phyloP scores from a whole-genome alignment of 2,329 filamentous ascomycete genomes.

The Helicocarpus griseus region DNA sequence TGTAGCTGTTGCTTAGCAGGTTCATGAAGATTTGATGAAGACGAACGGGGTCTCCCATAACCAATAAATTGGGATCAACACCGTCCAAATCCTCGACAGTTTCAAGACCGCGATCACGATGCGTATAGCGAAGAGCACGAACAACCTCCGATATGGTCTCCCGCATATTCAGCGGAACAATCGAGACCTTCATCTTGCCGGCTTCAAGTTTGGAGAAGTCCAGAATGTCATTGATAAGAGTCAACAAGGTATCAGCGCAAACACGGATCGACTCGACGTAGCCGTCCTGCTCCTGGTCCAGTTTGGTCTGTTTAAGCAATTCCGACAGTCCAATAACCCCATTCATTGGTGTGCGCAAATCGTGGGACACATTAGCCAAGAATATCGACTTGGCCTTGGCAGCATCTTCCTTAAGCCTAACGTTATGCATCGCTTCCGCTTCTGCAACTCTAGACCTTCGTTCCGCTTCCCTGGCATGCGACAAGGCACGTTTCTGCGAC shows the following conservation, averaged over 20 bases:
- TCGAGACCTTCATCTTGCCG: conserved; percentile 78
- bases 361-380: conserved; percentile 82
- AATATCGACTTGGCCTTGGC: conserved; percentile 79
- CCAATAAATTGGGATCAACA: conserved; percentile 50
- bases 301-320: conserved; percentile 47
- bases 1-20: conserved; percentile 83
- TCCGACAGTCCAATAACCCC: conserved; percentile 75
- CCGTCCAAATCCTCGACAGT: conserved; percentile 56
- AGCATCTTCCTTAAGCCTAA: conserved; percentile 57
- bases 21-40: conserved; percentile 72
- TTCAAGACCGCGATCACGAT: conserved; percentile 49
- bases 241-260: conserved; percentile 65
- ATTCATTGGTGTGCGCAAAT: conserved; percentile 90
- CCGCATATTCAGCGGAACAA: conserved; percentile 68
- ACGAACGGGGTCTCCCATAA: conserved; percentile 77
- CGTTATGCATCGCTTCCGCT: conserved; percentile 54
- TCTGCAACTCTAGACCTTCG: conserved; percentile 57
- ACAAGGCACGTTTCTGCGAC: conserved; percentile 53
- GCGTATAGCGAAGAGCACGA: conserved; percentile 53
- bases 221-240: conserved; percentile 83
- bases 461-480: conserved; percentile 52
- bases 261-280: conserved; percentile 56
- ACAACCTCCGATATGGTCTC: conserved; percentile 57
- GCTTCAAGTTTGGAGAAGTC: conserved; percentile 85
- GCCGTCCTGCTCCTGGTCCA: conserved; percentile 50